Conservation (phyloP, 108 stramenopile species). For the Discostella pseudostelligera region DNA sequence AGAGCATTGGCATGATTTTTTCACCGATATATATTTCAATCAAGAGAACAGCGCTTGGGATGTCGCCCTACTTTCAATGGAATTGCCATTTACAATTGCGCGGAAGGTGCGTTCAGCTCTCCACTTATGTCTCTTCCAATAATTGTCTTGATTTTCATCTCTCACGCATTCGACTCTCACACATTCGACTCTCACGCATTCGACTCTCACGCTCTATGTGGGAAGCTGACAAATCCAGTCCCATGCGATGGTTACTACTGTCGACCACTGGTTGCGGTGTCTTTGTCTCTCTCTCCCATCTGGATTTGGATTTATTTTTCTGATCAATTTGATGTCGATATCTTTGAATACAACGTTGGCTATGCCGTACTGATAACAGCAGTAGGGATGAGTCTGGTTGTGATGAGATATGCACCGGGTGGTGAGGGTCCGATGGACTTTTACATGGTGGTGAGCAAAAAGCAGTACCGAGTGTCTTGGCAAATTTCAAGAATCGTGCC, state of each 20-base stretch:
- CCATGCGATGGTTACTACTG: constrained; percentile 90
- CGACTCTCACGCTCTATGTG: not conserved
- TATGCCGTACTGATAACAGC: constrained; percentile 29
- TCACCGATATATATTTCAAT: constrained; percentile 66
- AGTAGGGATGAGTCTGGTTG: constrained; percentile 32
- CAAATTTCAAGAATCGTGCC: too few species aligned
- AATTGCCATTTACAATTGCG: constrained; percentile 75
- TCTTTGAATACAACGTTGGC: constrained; percentile 47
- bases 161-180: too few species aligned
- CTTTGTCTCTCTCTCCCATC: constrained; percentile 64
- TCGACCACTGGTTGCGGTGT: constrained; percentile 72
- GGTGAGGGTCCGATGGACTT: constrained; percentile 78
- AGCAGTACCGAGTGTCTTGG: not conserved
- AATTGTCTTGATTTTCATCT: not conserved
- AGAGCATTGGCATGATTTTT: constrained; percentile 50
- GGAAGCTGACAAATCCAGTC: constrained; percentile 56
- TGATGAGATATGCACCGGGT: constrained; percentile 73
- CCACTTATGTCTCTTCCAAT: not conserved
- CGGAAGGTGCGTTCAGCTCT: constrained; percentile 55
- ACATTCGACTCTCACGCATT: too few species aligned
- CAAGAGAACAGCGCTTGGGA: constrained; percentile 55
- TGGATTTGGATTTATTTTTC: constrained; percentile 77
- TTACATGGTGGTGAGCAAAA: constrained; percentile 44
- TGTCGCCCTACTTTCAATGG: constrained; percentile 57
- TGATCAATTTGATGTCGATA: constrained; percentile 53